phyloP scores from a whole-genome alignment of 2,329 filamentous ascomycete species.

The Fusarium stilboides region DNA sequence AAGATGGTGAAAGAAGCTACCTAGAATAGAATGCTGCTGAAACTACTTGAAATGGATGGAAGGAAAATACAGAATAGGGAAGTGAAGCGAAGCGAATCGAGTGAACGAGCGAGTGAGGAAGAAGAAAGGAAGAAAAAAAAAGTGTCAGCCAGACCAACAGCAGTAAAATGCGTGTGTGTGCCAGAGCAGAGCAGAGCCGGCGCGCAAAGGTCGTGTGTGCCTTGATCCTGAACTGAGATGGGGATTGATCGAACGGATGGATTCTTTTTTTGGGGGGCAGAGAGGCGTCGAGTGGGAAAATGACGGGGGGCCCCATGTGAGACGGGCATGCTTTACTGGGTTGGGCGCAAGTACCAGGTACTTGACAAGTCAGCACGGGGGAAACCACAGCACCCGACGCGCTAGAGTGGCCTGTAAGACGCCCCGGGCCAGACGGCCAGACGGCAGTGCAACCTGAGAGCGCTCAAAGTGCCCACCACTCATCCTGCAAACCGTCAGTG shows the following conservation, averaged over 20 bases:
- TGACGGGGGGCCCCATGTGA: slow-evolving; percentile 14
- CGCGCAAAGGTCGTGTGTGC: slow-evolving; percentile 38
- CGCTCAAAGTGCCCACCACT: too few relatives aligned
- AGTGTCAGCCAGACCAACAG: slow-evolving; percentile 23
- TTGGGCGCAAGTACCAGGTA: slow-evolving; percentile 25
- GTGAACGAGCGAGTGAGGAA: slow-evolving; percentile 33
- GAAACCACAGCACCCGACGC: slow-evolving; percentile 6
- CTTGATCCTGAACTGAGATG: slow-evolving; percentile 41
- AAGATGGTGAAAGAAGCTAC: slow-evolving; percentile 22
- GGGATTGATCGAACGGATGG: slow-evolving; percentile 37
- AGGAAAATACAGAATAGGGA: slow-evolving; percentile 30
- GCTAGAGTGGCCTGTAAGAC: slow-evolving; percentile 12
- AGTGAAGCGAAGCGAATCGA: slow-evolving; percentile 30
- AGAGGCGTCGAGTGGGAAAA: slow-evolving; percentile 27
- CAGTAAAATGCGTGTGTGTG: slow-evolving; percentile 38
- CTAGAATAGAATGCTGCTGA: slow-evolving; percentile 20
- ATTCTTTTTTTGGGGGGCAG: slow-evolving; percentile 37
- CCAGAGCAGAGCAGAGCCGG: neutral
- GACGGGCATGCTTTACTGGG: neutral
- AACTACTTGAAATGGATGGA: slow-evolving; percentile 26
- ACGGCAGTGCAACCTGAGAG: slow-evolving; percentile 1
- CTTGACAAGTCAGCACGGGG: slow-evolving; percentile 20
- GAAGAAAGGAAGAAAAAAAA: slow-evolving; percentile 9
- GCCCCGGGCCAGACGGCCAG: slow-evolving; percentile 4
- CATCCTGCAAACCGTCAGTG: neutral